These are phyloP conservation scores for Apodospora peruviana DNA, from an alignment of 495 filamentous ascomycete species.

Conservation along the genomic window DNA sequence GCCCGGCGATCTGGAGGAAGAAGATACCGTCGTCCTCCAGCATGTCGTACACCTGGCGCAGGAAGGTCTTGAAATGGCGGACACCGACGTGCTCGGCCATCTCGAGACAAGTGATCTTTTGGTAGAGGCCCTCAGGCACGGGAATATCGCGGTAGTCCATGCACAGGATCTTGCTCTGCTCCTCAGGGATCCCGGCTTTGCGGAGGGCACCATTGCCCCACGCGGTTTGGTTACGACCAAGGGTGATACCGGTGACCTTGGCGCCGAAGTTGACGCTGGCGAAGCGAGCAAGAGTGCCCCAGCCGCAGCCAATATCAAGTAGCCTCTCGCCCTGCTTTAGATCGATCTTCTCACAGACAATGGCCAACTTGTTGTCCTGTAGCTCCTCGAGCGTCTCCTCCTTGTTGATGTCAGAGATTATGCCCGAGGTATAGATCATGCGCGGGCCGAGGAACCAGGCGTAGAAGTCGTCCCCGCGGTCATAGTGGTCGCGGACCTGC, in stretches of 20 bases:
- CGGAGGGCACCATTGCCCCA: conserved; percentile 75
- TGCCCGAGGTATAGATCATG: conserved; percentile 85
- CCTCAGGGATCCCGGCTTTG: conserved; percentile 60
- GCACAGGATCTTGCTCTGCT: conserved; percentile 70
- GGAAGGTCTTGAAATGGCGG: conserved; percentile 61
- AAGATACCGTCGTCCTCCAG: conserved; percentile 80
- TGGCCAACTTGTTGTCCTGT: conserved; percentile 82
- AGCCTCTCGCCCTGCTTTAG: conserved; percentile 65
- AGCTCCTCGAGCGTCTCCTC: conserved; percentile 80
- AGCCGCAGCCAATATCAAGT: conserved; percentile 83
- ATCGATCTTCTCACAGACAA: conserved; percentile 81
- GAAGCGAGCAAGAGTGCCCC: conserved; percentile 79
- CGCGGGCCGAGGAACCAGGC: conserved; percentile 84
- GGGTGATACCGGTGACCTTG: conserved; percentile 70
- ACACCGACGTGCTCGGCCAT: conserved; percentile 91
- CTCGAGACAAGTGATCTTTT: conserved; percentile 84
- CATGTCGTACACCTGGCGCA: conserved; percentile 75
- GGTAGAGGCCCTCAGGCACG: conserved; percentile 59
- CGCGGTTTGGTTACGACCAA: conserved; percentile 77
- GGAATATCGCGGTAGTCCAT: conserved; percentile 84
- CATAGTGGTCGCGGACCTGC: conserved; percentile 83
- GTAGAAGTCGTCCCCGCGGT: conserved; percentile 85
- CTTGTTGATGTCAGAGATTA: conserved; percentile 67
- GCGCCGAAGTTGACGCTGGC: conserved; percentile 75
- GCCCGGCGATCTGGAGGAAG: conserved; percentile 78